Base-by-base conservation (phyloP, 805 yeast genomes). In the Hanseniaspora clermontiae region DNA sequence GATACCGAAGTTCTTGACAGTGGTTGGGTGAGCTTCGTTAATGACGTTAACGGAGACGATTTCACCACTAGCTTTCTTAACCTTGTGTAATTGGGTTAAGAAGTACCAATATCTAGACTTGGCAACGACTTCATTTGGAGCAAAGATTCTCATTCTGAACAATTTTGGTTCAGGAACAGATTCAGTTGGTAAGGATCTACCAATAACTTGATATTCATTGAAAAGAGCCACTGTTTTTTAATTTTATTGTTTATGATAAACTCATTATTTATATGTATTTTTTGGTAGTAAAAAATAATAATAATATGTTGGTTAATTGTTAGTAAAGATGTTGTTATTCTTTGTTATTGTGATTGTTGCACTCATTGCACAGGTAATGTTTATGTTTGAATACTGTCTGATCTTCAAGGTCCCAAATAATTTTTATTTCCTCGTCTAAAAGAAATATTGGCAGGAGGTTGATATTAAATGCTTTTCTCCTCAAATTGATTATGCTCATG, bases 51-150 rank as follows among this genome's bases (percentile, higher is more conserved):
- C 82, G 63, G 96, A 79, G 70, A 93, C 96, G 72, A 93, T 80
- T 82, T 93, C 98, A 86, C 99, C 99, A 72, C 96, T 88, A 70
- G 98, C 93, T 83, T 87, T 89, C 93, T 93, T 93, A 74, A 93
- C 96, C 83, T 95, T 91, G 87, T 91, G 95, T 77, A 93, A 84
- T 79, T 89, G 90, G 79, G 91, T 95, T 80, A 93, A 85, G 83
- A 93, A 93, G 83, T 93, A 93, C 99, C 99, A 93, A 96, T 88
- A 93, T 82, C 99, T 91, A 72, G 99, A 93, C 84, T 93, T 93
- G 75, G 98, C 98, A 76, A 93, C 95, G 76, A 93, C 97, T 70
- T 82, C 86, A 82, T 93, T 93, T 71, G 96, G 90, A 74, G 98
- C 98, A 77, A 93, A 93, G 79, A 93, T 89, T 83, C 96, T 89